Percentiles rank a stretch among this genome's conserved stretches.
These are phyloP conservation scores for Penicillium malachiteum DNA, from an alignment of 495 filamentous ascomycete genomes.

Conservation along the genomic window DNA sequence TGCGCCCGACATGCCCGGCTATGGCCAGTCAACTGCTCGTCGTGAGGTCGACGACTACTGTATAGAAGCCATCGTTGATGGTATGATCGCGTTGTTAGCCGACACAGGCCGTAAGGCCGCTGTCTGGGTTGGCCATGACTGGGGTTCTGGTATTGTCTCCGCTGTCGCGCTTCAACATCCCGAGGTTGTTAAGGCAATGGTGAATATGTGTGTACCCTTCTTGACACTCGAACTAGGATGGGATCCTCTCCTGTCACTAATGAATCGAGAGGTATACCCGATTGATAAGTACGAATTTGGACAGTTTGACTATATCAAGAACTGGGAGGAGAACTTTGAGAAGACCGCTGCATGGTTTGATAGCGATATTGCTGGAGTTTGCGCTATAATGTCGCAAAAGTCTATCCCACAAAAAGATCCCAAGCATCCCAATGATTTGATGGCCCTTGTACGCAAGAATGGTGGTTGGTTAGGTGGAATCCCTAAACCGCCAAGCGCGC, in stretches of 20 bases:
- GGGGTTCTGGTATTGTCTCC: neutral
- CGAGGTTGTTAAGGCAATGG: neutral
- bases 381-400: neutral
- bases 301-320: constrained; percentile 2
- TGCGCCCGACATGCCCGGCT: constrained; percentile 5
- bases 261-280: constrained; percentile 1
- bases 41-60: neutral
- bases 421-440: neutral
- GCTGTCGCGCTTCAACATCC: constrained; percentile 1
- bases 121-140: constrained; percentile 6
- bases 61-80: constrained; percentile 1
- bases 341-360: neutral
- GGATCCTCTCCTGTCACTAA: neutral
- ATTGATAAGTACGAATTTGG: neutral
- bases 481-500: neutral
- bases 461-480: neutral
- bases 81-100: constrained; percentile 2
- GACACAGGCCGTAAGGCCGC: constrained; percentile 5
- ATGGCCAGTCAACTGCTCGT: constrained; percentile 2
- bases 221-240: constrained; percentile 1
- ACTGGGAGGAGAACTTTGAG: constrained; percentile 1
- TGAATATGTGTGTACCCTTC: constrained; percentile 1
- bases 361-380: neutral
- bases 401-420: neutral
- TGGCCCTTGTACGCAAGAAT: neutral